Evolutionary conservation across 2,329 filamentous ascomycete species (phyloP).

Genomic region (Coccinonectria pachysandricola): DNA sequence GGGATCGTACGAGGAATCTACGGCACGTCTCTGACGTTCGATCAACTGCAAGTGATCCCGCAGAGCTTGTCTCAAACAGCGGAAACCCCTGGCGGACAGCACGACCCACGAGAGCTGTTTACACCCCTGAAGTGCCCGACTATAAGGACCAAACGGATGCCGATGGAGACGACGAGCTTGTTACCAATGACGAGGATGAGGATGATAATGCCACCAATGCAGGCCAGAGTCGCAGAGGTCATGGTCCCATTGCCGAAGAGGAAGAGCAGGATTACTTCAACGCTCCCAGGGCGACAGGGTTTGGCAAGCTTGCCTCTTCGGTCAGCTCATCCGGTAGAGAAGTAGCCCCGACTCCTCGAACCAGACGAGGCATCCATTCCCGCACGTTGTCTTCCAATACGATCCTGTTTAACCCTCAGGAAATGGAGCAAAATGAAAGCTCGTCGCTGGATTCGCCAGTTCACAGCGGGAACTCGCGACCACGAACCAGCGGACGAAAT

Average conservation of each 20-base stretch:
- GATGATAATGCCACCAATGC: constrained; percentile 40
- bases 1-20: constrained; percentile 36
- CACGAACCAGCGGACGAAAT: constrained; percentile 27
- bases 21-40: constrained; percentile 45
- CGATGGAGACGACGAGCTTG: constrained; percentile 83
- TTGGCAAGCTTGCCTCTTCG: constrained; percentile 27
- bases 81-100: constrained; percentile 23
- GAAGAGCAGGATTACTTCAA: constrained; percentile 45
- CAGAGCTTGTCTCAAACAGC: constrained; percentile 48
- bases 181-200: constrained; percentile 67
- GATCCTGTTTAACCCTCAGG: constrained; percentile 68
- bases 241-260: constrained; percentile 21
- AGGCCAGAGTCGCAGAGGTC: constrained; percentile 22
- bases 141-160: constrained; percentile 62
- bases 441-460: constrained; percentile 35
- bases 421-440: constrained; percentile 26
- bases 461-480: constrained; percentile 20
- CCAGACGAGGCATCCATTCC: constrained; percentile 43
- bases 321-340: constrained; percentile 21
- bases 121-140: constrained; percentile 23
- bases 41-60: constrained; percentile 54
- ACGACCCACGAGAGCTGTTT: constrained; percentile 29
- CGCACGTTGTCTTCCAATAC: constrained; percentile 75
- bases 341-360: constrained; percentile 22
- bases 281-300: constrained; percentile 35